Evolutionary conservation across 2,329 filamentous ascomycete species (phyloP).

Genomic region (Fusarium concolor): DNA sequence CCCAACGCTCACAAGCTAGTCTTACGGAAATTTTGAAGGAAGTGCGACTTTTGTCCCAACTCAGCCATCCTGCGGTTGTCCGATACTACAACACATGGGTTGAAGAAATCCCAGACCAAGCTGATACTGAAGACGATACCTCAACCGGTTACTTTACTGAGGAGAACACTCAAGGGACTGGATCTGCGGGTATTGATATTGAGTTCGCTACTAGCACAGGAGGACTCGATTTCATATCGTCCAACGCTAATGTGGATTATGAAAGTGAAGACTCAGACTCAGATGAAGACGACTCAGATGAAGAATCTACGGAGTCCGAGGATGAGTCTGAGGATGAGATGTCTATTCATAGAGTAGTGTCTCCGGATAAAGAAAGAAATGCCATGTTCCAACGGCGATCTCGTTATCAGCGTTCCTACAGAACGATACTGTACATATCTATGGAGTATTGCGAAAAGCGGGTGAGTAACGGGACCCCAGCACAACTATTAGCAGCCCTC

Average conservation of each 20-base stretch:
- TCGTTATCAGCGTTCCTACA: conserved; percentile 64
- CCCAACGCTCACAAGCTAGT: conserved; percentile 80
- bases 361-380: conserved; percentile 49
- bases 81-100: conserved; percentile 97
- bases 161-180: conserved; percentile 52
- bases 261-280: conserved; percentile 65
- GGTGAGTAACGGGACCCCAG: conserved; percentile 57
- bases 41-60: conserved; percentile 87
- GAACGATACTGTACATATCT: conserved; percentile 91
- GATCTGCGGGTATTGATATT: conserved; percentile 58
- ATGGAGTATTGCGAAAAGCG: conserved; percentile 99
- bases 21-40: conserved; percentile 86
- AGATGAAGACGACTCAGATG: conserved; percentile 59
- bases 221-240: conserved; percentile 93
- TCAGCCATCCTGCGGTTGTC: conserved; percentile 88
- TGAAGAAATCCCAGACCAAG: conserved; percentile 72
- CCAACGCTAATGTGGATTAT: conserved; percentile 83
- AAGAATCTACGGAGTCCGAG: conserved; percentile 61
- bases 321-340: conserved; percentile 54
- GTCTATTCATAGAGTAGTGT: conserved; percentile 43
- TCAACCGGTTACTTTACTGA: conserved; percentile 62
- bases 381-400: conserved; percentile 47
- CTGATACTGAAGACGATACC: conserved; percentile 68
- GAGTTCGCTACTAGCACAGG: conserved; percentile 79
- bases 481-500: too few relatives aligned